phyloP scores from a whole-genome alignment of 768 basidiomycete genomes.

The Pholiota microspora region DNA sequence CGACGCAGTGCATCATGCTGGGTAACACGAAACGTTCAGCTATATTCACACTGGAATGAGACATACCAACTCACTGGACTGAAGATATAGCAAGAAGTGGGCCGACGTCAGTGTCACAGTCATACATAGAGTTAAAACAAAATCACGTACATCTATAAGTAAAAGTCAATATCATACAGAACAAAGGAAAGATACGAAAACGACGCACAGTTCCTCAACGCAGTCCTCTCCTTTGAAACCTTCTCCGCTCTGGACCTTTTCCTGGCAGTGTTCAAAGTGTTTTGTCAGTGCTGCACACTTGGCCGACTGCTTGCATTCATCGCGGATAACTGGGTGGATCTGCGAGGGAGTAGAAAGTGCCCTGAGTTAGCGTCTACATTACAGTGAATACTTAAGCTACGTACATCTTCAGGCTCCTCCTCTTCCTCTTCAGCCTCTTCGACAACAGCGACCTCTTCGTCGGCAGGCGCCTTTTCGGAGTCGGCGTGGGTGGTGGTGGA shows the following conservation, averaged over 20 bases:
- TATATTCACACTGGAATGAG: not conserved
- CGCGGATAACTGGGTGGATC: slow-evolving; percentile 69
- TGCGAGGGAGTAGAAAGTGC: slow-evolving; percentile 25
- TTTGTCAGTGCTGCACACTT: slow-evolving; percentile 69
- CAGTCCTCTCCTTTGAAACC: slow-evolving; percentile 92
- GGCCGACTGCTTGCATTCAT: slow-evolving; percentile 66
- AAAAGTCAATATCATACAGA: not conserved
- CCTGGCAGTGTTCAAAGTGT: slow-evolving; percentile 90
- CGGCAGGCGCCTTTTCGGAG: slow-evolving; percentile 42
- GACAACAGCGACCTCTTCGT: slow-evolving; percentile 57
- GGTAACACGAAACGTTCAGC: slow-evolving; percentile 10
- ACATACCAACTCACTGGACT: slow-evolving; percentile 63
- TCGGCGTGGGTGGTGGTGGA: slow-evolving; percentile 43
- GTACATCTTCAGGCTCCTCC: slow-evolving; percentile 82
- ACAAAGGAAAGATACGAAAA: slow-evolving; percentile 13
- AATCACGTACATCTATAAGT: slow-evolving; percentile 22
- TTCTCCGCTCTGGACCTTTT: slow-evolving; percentile 79
- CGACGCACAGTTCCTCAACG: slow-evolving; percentile 86
- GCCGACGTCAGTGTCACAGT: not conserved
- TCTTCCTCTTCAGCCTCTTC: slow-evolving; percentile 50
- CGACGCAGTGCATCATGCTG: slow-evolving; percentile 93
- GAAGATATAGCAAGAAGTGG: slow-evolving; percentile 1
- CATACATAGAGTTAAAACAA: not conserved
- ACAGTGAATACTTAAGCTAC: slow-evolving; percentile 25
- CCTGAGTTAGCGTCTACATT: not conserved